Base-by-base conservation (phyloP, 208 protist genomes). In the Crithidia sp. region DNA sequence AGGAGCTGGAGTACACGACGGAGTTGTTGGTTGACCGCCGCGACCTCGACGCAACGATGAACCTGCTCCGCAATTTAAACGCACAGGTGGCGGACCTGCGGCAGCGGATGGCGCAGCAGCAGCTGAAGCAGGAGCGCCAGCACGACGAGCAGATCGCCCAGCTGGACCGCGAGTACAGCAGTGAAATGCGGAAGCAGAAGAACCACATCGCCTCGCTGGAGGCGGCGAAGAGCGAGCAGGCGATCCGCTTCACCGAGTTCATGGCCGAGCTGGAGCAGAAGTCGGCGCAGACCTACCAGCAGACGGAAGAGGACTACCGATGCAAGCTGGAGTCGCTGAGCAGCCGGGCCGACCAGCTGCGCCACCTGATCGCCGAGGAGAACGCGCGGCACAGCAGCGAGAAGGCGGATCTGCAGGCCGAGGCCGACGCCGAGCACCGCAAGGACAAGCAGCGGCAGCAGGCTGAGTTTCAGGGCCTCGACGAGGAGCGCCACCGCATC, bases 181-280 rank as follows among this genome's bases (percentile, higher is more conserved):
- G 86, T 14, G 89, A 97, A 71, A 79, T 85, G 77, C 68, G 60
- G n/a, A 82, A 82, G 65, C 88, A 97, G 69, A 70, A 85, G 54
- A 71, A 80, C 13, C 79, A 91, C 67, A 90, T 95, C 67, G 83
- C 93, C 39, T 59, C 82, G 2, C 88, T 98, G 0, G 85, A 92
- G 67, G 61, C 88, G 17, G 85, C 92, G 36, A 98, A 98, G 72
- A 96, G 92, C 71, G 94, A 98, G 75, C 91, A 98, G 82, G 95
- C 97, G n/a, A 97, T 97, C 45, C 88, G 95, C 52, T 98, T 98
- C 84, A 98, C 97, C 8, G 95, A 98, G 77, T 94, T 93, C 66
- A 93, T 97, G 77, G 89, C 88, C 12, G 89, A 97, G 67, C 72
- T 96, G 52, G 93, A 96, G 60, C 77, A 87, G 50, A 92, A 94